Evolutionary conservation across 2,329 filamentous ascomycete species (phyloP).

Genomic region (Colletotrichum sp.): DNA sequence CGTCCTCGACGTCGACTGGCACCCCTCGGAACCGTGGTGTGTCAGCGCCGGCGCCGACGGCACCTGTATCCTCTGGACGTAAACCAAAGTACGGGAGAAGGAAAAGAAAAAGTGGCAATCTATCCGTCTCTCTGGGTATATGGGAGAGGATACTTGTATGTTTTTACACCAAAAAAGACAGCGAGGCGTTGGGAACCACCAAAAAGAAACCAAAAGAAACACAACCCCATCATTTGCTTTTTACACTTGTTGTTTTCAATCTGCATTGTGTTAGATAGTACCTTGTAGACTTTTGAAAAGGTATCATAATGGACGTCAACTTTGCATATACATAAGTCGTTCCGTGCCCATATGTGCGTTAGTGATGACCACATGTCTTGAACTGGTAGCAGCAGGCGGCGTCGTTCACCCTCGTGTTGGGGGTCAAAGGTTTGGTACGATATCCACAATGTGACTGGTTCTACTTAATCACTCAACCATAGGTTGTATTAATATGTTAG

Average conservation of each 20-base stretch:
- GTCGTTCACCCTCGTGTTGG: too few relatives aligned
- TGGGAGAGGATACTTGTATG: constrained; percentile 7
- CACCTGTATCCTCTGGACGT: constrained; percentile 88
- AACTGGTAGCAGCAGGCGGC: too few relatives aligned
- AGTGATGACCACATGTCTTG: too few relatives aligned
- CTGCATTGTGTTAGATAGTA: neutral
- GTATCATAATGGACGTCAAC: constrained; percentile 11
- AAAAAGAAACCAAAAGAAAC: constrained; percentile 7
- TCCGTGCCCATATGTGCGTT: too few relatives aligned
- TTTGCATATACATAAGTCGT: neutral
- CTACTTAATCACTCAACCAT: too few relatives aligned
- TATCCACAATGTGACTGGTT: too few relatives aligned
- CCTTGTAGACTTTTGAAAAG: neutral
- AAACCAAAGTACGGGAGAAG: constrained; percentile 15
- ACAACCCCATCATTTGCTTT: neutral
- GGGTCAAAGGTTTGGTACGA: too few relatives aligned
- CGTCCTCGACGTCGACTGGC: constrained; percentile 95
- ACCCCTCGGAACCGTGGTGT: constrained; percentile 91
- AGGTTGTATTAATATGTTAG: too few relatives aligned
- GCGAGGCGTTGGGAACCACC: constrained; percentile 21
- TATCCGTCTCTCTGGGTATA: neutral
- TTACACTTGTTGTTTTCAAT: neutral
- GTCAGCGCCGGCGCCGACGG: constrained; percentile 95
- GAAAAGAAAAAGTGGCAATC: neutral
- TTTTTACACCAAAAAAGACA: constrained; percentile 15